These are phyloP conservation scores for Colletotrichum somersetense DNA, from an alignment of 2,329 filamentous ascomycete species.

Conservation along the genomic window DNA sequence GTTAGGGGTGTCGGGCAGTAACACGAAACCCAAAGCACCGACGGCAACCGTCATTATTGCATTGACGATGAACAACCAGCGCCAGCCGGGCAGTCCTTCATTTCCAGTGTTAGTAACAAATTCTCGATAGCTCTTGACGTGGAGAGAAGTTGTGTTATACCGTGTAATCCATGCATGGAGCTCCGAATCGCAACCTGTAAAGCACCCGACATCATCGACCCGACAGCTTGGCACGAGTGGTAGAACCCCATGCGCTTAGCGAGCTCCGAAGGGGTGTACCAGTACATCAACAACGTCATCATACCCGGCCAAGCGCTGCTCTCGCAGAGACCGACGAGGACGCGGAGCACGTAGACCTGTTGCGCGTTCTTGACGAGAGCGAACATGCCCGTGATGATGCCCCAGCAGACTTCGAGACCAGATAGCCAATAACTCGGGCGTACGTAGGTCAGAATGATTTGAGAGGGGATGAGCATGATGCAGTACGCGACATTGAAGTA, in stretches of 20 bases:
- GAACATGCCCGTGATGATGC: constrained; percentile 37
- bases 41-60: constrained; percentile 47
- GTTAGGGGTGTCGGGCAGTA: constrained; percentile 40
- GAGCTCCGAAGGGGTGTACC: constrained; percentile 54
- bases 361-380: constrained; percentile 44
- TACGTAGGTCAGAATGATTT: constrained; percentile 48
- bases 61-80: constrained; percentile 58
- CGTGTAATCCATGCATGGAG: constrained; percentile 39
- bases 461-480: constrained; percentile 47
- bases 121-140: constrained; percentile 52
- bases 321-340: constrained; percentile 58
- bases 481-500: constrained; percentile 46
- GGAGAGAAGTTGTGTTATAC: neutral
- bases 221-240: constrained; percentile 63
- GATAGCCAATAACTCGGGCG: constrained; percentile 48
- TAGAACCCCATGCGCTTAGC: constrained; percentile 66
- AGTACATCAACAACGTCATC: constrained; percentile 56
- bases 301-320: constrained; percentile 48
- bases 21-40: constrained; percentile 37
- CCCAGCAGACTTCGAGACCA: constrained; percentile 47
- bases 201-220: constrained; percentile 68
- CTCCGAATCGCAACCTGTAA: constrained; percentile 62
- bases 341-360: constrained; percentile 57
- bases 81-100: constrained; percentile 54
- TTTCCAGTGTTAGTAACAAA: constrained; percentile 60